Evolutionary conservation across 2,329 filamentous ascomycete genomes (phyloP).

Genomic region (Penicillium sp.): DNA sequence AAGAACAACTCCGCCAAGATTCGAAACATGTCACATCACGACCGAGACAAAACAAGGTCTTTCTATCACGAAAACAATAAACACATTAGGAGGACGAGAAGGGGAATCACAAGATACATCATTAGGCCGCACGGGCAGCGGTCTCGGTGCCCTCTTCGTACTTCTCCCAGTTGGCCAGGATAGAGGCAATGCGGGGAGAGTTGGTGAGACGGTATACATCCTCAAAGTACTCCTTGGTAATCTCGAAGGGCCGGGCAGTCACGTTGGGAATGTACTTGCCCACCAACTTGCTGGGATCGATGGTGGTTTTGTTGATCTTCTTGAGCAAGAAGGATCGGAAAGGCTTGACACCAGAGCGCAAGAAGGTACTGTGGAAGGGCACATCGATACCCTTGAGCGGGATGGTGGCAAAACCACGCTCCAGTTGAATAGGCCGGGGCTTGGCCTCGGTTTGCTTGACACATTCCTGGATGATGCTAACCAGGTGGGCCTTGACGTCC

Average conservation of each 20-base stretch:
- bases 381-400: slow-evolving; percentile 97
- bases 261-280: slow-evolving; percentile 99
- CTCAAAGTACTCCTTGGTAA: slow-evolving; percentile 99
- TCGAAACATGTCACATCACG: slow-evolving; percentile 27
- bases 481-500: slow-evolving; percentile 84
- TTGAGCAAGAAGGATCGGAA: slow-evolving; percentile 98
- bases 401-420: slow-evolving; percentile 96
- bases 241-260: slow-evolving; percentile 89
- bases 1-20: slow-evolving; percentile 21
- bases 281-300: slow-evolving; percentile 93
- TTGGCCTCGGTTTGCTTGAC: slow-evolving; percentile 86
- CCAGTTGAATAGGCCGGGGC: slow-evolving; percentile 80
- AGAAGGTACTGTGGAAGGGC: slow-evolving; percentile 97
- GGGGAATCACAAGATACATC: slow-evolving; percentile 19
- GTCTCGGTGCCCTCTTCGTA: slow-evolving; percentile 51
- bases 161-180: slow-evolving; percentile 81
- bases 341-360: slow-evolving; percentile 96
- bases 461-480: slow-evolving; percentile 86
- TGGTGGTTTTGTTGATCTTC: slow-evolving; percentile 99
- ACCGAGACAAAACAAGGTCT: slow-evolving; percentile 17
- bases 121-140: slow-evolving; percentile 19
- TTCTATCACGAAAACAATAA: slow-evolving; percentile 20
- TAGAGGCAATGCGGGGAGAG: slow-evolving; percentile 56
- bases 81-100: slow-evolving; percentile 15
- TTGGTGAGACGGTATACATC: slow-evolving; percentile 96